Percentiles rank a stretch among this genome's conserved stretches.
Conservation (phyloP, 176 grass and related monocot species). For the Avena sativa region DNA sequence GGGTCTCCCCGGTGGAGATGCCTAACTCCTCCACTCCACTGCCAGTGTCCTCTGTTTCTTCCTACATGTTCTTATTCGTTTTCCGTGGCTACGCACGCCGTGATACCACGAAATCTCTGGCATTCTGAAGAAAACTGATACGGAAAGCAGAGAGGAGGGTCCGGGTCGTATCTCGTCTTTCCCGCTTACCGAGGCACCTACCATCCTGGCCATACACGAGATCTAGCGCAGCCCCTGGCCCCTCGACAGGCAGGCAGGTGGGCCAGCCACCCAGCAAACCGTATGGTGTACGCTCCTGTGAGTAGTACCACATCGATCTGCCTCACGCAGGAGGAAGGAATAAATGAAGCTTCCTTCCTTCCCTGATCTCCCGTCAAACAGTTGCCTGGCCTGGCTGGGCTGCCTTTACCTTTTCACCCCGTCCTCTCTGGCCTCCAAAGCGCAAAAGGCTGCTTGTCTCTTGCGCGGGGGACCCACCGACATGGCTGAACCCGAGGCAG, state of each 20-base stretch:
- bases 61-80: too few species aligned
- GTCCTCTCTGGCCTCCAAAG: not conserved
- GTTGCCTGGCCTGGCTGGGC: not conserved
- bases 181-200: not conserved
- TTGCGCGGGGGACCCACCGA: conserved; percentile 43
- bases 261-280: not conserved
- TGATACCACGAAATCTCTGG: not conserved
- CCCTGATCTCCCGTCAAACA: conserved; percentile 31
- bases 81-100: too few species aligned
- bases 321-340: conserved; percentile 15
- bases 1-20: too few species aligned
- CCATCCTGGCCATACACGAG: not conserved
- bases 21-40: too few species aligned
- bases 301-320: not conserved
- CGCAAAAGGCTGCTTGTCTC: conserved; percentile 40
- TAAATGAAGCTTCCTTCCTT: conserved; percentile 67
- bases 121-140: not conserved
- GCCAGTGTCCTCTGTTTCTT: too few species aligned
- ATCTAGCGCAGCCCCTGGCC: not conserved
- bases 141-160: conserved; percentile 10
- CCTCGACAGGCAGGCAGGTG: not conserved
- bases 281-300: conserved; percentile 11
- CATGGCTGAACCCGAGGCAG: conserved; percentile 47
- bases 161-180: conserved; percentile 22
- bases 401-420: not conserved